These are phyloP conservation scores for Elsinoe fawcettii DNA, from an alignment of 2,329 filamentous ascomycete species.

Conservation along the genomic window DNA sequence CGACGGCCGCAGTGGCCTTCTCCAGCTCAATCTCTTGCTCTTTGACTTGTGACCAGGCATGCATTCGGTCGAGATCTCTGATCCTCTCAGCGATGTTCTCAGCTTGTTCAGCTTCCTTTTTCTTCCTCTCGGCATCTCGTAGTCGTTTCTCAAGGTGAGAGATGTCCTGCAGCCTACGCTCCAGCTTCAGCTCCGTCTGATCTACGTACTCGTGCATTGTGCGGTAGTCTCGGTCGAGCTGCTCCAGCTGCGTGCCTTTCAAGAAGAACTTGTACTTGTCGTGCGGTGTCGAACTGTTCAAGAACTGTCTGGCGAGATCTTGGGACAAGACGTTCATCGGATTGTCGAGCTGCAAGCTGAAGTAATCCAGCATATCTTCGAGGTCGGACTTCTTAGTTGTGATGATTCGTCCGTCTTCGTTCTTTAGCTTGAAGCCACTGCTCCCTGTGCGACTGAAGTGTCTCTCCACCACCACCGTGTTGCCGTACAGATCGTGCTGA, in stretches of 20 bases:
- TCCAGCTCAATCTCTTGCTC: slow-evolving; percentile 54
- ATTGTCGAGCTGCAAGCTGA: slow-evolving; percentile 89
- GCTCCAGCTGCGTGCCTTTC: slow-evolving; percentile 86
- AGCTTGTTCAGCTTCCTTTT: slow-evolving; percentile 59
- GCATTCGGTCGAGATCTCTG: slow-evolving; percentile 54
- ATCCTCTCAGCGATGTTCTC: slow-evolving; percentile 56
- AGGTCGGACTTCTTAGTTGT: slow-evolving; percentile 80
- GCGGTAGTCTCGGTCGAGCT: slow-evolving; percentile 84
- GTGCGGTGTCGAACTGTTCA: slow-evolving; percentile 71
- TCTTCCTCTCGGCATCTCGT: slow-evolving; percentile 56
- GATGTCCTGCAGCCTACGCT: slow-evolving; percentile 56
- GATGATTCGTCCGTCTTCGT: slow-evolving; percentile 58
- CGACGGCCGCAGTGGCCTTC: slow-evolving; percentile 26
- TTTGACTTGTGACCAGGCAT: slow-evolving; percentile 82
- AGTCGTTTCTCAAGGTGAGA: slow-evolving; percentile 49
- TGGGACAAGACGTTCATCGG: slow-evolving; percentile 93
- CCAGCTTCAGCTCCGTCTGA: slow-evolving; percentile 57
- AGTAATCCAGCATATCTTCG: slow-evolving; percentile 89
- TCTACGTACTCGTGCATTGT: slow-evolving; percentile 74
- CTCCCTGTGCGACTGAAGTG: slow-evolving; percentile 68
- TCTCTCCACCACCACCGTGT: slow-evolving; percentile 82
- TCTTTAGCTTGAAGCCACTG: slow-evolving; percentile 83
- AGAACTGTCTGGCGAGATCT: slow-evolving; percentile 86
- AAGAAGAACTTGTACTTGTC: slow-evolving; percentile 97
- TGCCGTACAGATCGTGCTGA: slow-evolving; percentile 71